phyloP scores from a whole-genome alignment of 352 stramenopile genomes.

The Globisporangium acanthophoron region DNA sequence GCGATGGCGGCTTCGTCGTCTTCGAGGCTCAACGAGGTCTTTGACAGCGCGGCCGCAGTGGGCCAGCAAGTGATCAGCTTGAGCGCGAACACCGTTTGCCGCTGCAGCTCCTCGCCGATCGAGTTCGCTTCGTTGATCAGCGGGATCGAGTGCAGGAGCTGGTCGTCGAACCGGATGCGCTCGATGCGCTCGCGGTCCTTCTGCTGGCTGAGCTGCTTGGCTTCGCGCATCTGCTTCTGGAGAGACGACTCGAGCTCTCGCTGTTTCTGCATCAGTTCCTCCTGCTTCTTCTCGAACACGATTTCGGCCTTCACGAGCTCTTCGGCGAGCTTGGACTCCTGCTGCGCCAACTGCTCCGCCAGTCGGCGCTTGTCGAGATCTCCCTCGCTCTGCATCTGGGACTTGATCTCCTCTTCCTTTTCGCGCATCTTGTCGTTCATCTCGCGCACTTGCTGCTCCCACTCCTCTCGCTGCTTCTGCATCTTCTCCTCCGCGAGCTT shows the following conservation, averaged over 20 bases:
- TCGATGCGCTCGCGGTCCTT: conserved; percentile 77
- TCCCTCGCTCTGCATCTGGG: conserved; percentile 66
- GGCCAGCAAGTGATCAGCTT: conserved; percentile 55
- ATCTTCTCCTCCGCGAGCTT: conserved; percentile 56
- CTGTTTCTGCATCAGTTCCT: conserved; percentile 59
- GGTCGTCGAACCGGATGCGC: conserved; percentile 67
- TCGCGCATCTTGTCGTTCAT: conserved; percentile 75
- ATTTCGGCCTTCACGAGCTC: conserved; percentile 74
- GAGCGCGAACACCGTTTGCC: conserved; percentile 58
- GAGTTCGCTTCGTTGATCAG: conserved; percentile 85
- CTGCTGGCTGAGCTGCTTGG: conserved; percentile 49
- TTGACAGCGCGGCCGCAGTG: conserved; percentile 15
- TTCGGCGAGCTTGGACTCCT: conserved; percentile 73
- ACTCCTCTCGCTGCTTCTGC: conserved; percentile 57
- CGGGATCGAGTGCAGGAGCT: conserved; percentile 72
- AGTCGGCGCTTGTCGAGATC: conserved; percentile 72
- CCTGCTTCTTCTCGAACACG: conserved; percentile 70
- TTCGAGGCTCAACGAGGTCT: conserved; percentile 27
- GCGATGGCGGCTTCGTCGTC: conserved; percentile 53
- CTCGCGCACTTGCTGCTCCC: conserved; percentile 52
- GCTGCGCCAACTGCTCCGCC: conserved; percentile 61
- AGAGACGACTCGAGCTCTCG: conserved; percentile 62
- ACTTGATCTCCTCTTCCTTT: conserved; percentile 70
- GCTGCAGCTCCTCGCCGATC: conserved; percentile 76
- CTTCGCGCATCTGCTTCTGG: conserved; percentile 78